Base-by-base conservation (phyloP, 2,329 filamentous ascomycete genomes). In the Teratosphaeria nubilosa region DNA sequence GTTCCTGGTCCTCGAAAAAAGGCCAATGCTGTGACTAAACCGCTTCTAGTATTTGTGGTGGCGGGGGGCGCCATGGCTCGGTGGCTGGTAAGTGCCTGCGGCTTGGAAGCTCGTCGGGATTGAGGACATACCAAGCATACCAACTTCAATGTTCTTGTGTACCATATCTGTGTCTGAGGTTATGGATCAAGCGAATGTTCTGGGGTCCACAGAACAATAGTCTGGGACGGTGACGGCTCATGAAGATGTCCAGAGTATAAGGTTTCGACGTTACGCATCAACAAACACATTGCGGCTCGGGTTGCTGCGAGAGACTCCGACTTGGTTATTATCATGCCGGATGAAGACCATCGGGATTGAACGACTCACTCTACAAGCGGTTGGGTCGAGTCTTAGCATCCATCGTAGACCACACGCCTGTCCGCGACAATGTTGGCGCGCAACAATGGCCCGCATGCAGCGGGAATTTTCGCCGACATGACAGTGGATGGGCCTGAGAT, bases 391-490 rank as follows among this genome's bases (percentile, higher is more conserved):
- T 20, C 20, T 48, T 22, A 22, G 16, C n/a, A 20, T 10, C 20
- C 41, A 22, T 48, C 20, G 9, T 53, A 30, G 25, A n/a, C 51
- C 16, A n/a, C 51, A 30, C 10, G 22, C 27, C 52, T 11, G 24
- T 56, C 56, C 32, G 54, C 58, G 10, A 54, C 53, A 10, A 56
- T 56, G 53, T 32, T 54, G 13, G 53, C 32, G 20, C 25, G 31
- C 58, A 57, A 52, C 34, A 61, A 60, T 53, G 51, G 58, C 54
- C 53, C 61, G 69, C 91, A 96, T 76, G 90, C 91, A 27, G 88
- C 92, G 4, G 92, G 92, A 70, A 96, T 96, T 72, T 96, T 89
- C 75, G 88, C 91, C 54, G 91, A 96, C 75, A 91, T 95, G 86
- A 89, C 86, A 22, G 83, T 95, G 58, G 92, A 97, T 72, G 94